phyloP scores from a whole-genome alignment of 306 rosid species.

The Comarum palustre region DNA sequence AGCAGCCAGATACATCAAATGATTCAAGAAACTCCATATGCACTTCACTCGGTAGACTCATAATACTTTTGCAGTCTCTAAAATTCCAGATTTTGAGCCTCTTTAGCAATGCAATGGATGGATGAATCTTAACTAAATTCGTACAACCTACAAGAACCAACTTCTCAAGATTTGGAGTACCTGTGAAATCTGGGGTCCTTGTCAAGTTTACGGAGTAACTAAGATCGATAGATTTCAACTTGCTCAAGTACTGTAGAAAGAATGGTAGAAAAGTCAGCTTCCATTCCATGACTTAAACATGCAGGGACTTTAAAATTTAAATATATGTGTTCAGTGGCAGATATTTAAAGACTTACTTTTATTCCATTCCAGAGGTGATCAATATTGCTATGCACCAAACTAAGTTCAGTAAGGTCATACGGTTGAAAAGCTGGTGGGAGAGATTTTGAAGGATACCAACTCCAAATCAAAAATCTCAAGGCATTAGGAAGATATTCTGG shows the following conservation, averaged over 20 bases:
- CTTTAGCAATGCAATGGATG: slow-evolving; percentile 13
- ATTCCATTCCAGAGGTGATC: background rate
- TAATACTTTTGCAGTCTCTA: slow-evolving; percentile 6
- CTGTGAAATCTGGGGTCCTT: slow-evolving; percentile 23
- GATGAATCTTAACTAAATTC: slow-evolving; percentile 14
- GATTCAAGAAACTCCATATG: slow-evolving; percentile 6
- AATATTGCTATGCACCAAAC: background rate
- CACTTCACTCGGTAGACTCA: background rate
- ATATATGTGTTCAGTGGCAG: background rate
- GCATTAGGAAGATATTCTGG: background rate
- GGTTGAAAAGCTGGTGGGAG: slow-evolving; percentile 2
- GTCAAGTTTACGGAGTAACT: slow-evolving; percentile 14
- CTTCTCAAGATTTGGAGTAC: slow-evolving; percentile 13
- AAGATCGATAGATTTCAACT: slow-evolving; percentile 20
- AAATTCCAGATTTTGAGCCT: slow-evolving; percentile 9
- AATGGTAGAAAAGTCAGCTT: background rate
- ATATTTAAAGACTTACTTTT: background rate
- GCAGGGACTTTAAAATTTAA: background rate
- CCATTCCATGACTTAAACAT: too few relatives aligned
- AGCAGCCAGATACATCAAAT: slow-evolving; percentile 17
- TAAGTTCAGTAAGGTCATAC: background rate
- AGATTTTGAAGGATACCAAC: slow-evolving; percentile 5
- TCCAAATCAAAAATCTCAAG: background rate
- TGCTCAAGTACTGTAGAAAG: slow-evolving; percentile 6
- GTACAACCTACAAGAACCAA: slow-evolving; percentile 21